These are phyloP conservation scores for Nakazawaea laoshanensis DNA, from an alignment of 805 yeast genomes.

Conservation along the genomic window DNA sequence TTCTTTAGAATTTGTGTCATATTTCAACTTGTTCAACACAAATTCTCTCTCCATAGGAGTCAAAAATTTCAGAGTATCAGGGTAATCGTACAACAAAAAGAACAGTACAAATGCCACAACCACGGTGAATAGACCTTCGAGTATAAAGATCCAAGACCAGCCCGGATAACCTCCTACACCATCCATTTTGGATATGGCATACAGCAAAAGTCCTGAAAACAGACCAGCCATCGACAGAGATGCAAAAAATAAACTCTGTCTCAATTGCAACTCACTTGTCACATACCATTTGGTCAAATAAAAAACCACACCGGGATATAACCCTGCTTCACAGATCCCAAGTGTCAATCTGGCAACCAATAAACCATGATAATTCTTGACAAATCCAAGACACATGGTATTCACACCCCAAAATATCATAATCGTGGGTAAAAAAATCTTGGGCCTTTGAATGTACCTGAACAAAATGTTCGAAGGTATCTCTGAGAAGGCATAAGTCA, in stretches of 20 bases:
- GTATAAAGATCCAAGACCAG: conserved; percentile 43
- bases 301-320: conserved; percentile 40
- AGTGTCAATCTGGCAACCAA: conserved; percentile 38
- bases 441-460: conserved; percentile 24
- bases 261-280: conserved; percentile 36
- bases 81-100: conserved; percentile 31
- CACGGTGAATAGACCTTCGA: conserved; percentile 41
- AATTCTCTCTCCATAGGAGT: conserved; percentile 28
- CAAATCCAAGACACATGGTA: conserved; percentile 34
- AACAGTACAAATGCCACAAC: conserved; percentile 21
- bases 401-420: conserved; percentile 29
- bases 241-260: conserved; percentile 40
- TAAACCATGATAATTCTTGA: conserved; percentile 30
- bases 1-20: conserved; percentile 3
- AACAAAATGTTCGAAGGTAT: conserved; percentile 27
- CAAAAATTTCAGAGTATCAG: conserved; percentile 30
- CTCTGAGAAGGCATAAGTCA: conserved; percentile 35
- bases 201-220: conserved; percentile 46
- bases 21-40: conserved; percentile 13
- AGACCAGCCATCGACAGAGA: conserved; percentile 48
- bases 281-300: conserved; percentile 39
- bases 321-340: conserved; percentile 45
- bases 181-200: conserved; percentile 28
- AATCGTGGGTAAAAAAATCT: conserved; percentile 22
- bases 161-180: conserved; percentile 12